phyloP scores from a whole-genome alignment of 1,284 basidiomycete species.

The Ustilago sp. region DNA sequence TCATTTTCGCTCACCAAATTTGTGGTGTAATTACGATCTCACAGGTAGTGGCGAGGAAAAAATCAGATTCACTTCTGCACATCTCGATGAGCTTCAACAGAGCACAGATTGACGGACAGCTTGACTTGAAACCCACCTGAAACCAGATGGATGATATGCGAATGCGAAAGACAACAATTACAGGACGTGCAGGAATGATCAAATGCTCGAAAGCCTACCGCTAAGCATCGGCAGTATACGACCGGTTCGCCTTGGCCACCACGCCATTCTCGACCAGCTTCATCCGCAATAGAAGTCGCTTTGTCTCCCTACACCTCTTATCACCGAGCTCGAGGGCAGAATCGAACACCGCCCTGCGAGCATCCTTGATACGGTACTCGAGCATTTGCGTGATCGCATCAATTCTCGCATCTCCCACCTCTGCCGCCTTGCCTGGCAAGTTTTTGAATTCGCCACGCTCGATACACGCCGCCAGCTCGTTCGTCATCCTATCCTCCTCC shows the following conservation, averaged over 20 bases:
- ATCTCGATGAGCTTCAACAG: no score
- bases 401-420: conserved; percentile 82
- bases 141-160: neutral
- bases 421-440: conserved; percentile 79
- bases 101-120: no score
- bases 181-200: neutral
- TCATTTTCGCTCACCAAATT: neutral
- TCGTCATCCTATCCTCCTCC: conserved; percentile 77
- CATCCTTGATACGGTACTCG: conserved; percentile 79
- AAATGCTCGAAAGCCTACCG: neutral
- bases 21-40: neutral
- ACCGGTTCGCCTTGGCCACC: conserved; percentile 28
- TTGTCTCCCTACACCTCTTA: conserved; percentile 78
- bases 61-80: no score
- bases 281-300: conserved; percentile 81
- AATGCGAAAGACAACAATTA: neutral
- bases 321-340: conserved; percentile 79
- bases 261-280: conserved; percentile 73
- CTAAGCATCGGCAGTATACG: conserved; percentile 27
- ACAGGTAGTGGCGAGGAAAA: neutral
- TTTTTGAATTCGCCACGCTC: conserved; percentile 80
- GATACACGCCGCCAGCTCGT: conserved; percentile 79
- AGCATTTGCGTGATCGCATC: conserved; percentile 75
- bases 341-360: conserved; percentile 79
- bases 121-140: no score